A percentile compares a stretch with the other conserved stretches of the same genome.
phyloP scores from a whole-genome alignment of 1,284 basidiomycete species.

The Ceratorhiza oryzae-sativae region DNA sequence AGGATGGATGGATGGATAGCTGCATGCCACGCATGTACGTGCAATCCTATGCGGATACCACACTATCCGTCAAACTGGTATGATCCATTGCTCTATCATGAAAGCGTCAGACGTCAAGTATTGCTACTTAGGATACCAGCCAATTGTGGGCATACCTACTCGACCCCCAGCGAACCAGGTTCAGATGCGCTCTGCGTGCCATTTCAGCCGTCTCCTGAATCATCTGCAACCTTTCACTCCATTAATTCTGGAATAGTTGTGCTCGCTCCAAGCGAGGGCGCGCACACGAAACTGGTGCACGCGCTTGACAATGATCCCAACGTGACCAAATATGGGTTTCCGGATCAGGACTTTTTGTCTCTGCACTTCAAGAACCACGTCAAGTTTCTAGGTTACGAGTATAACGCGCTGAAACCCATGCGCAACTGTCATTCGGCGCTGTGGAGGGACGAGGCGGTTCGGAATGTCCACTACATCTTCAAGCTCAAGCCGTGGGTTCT shows the following conservation, averaged over 20 bases:
- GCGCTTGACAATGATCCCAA: constrained; percentile 73
- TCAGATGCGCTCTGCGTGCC: constrained; percentile 56
- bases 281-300: constrained; percentile 59
- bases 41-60: constrained; percentile 83
- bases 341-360: constrained; percentile 92
- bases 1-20: constrained; percentile 65
- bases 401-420: constrained; percentile 86
- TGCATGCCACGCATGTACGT: constrained; percentile 88
- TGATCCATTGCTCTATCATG: constrained; percentile 46
- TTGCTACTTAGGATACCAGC: constrained; percentile 71
- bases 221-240: constrained; percentile 74
- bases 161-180: constrained; percentile 49
- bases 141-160: constrained; percentile 84
- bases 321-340: constrained; percentile 77
- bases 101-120: not conserved
- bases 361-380: constrained; percentile 79
- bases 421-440: constrained; percentile 68
- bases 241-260: constrained; percentile 92
- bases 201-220: constrained; percentile 57
- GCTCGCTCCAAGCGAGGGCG: constrained; percentile 63
- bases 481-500: constrained; percentile 41
- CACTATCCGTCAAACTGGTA: constrained; percentile 93
- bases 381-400: constrained; percentile 78
- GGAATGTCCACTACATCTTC: constrained; percentile 40
- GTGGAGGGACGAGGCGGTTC: constrained; percentile 79